Evolutionary conservation across 2,329 filamentous ascomycete species (phyloP).

Genomic region (Grosmannia penicillata): DNA sequence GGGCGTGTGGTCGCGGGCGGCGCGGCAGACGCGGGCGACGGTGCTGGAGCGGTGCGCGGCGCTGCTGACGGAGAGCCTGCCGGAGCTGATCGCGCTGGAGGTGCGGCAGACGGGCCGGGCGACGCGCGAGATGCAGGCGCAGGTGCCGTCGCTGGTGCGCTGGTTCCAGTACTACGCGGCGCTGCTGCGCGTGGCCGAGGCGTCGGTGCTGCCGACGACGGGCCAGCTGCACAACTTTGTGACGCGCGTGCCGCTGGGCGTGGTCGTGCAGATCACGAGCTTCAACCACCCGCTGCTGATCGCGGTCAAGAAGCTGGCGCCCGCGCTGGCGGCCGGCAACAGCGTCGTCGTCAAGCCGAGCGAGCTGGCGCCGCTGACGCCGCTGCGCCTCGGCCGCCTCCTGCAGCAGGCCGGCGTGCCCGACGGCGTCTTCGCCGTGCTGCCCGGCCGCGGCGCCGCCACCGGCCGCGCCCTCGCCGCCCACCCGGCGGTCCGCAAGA

Average conservation of each 20-base stretch:
- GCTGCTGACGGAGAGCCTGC: conserved; percentile 36
- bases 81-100: conserved; percentile 45
- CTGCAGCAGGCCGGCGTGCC: conserved; percentile 55
- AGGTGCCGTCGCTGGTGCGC: conserved; percentile 48
- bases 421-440: conserved; percentile 51
- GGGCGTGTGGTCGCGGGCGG: conserved; percentile 40
- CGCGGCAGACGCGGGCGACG: conserved; percentile 42
- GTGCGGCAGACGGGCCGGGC: conserved; percentile 54
- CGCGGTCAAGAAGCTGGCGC: conserved; percentile 44
- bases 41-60: conserved; percentile 45
- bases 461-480: conserved; percentile 39
- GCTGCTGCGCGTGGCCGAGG: conserved; percentile 51
- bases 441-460: conserved; percentile 36
- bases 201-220: conserved; percentile 47
- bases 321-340: conserved; percentile 44
- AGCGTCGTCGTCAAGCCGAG: conserved; percentile 46
- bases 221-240: conserved; percentile 44
- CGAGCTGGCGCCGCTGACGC: conserved; percentile 46
- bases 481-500: conserved; percentile 42
- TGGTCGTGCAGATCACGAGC: conserved; percentile 40
- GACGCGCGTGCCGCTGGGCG: conserved; percentile 39
- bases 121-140: conserved; percentile 55
- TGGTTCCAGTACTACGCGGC: conserved; percentile 63
- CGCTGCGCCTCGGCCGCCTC: conserved; percentile 43
- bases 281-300: conserved; percentile 46